Base-by-base conservation (phyloP, 2,329 filamentous ascomycete genomes). In the Colletotrichum viniferum region DNA sequence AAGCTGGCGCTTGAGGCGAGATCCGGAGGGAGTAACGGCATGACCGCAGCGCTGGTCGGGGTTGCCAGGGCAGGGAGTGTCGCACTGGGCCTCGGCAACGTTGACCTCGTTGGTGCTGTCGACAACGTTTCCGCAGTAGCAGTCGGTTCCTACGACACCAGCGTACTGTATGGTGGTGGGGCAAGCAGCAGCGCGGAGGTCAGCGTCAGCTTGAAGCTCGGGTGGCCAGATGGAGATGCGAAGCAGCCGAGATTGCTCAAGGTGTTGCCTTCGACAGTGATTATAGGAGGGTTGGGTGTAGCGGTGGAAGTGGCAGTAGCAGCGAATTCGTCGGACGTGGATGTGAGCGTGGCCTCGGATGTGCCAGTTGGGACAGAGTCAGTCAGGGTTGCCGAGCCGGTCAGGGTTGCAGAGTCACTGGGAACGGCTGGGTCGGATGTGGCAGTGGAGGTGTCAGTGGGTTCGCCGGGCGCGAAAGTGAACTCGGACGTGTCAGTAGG, bases 1-100 rank as follows among this genome's bases (percentile, higher is more conserved):
- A 18, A 69, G 14, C 66, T 73, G 64, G 18, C 64, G 71, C 30
- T 62, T 73, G 14, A 16, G 16, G 13, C 67, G 34, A 26, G 13
- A 28, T 2, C 24, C 12, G 21, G 52, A 26, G 12, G 56, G 62
- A 26, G 73, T 68, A 14, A 80, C 69, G 18, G 80, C 76, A 13
- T 87, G 87, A 34, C 88, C 87, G 78, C 88, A 89, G 71, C 83
- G 81, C 77, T 87, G 77, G 4, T 30, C n/a, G 0, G 76, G 71
- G 72, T 88, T 81, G 2, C 87, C 87, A 0, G 87, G 85, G 71
- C 88, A 89, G 0, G 80, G 79, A 3, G 77, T 77, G 65, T 85
- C 78, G 74, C 88, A 88, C 43, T 64, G 71, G 5, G 18, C 24
- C 26, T 76, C 74, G 52, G 16, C 24, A 26, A 70, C 77, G 24